These are phyloP conservation scores for Cordyceps militaris DNA, from an alignment of 2,329 filamentous ascomycete species.

Conservation along the genomic window DNA sequence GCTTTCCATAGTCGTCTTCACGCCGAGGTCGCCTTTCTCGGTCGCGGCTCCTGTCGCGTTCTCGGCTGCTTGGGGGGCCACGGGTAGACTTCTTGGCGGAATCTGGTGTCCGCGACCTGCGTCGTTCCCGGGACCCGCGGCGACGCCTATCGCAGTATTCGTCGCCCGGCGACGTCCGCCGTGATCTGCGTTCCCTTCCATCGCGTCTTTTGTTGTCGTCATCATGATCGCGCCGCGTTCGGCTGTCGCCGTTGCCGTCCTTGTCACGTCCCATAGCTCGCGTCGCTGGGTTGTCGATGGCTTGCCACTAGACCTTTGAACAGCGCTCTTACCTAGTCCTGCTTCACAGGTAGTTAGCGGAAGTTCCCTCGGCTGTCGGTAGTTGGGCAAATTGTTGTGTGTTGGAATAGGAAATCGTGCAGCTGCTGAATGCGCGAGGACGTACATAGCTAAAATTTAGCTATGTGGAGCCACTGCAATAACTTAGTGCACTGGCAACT, in stretches of 20 bases:
- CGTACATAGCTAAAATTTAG: conserved; percentile 4
- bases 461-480: conserved; percentile 2
- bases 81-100: conserved; percentile 8
- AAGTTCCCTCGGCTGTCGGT: not conserved
- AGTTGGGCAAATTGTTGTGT: not conserved
- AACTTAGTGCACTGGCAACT: not conserved
- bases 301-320: not conserved
- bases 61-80: conserved; percentile 19
- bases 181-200: not conserved
- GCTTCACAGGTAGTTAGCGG: not conserved
- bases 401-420: not conserved
- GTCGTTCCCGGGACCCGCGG: conserved; percentile 9
- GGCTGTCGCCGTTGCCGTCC: conserved; percentile 1
- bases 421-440: not conserved
- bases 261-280: conserved; percentile 7
- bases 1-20: conserved; percentile 6
- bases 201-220: not conserved
- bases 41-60: conserved; percentile 21
- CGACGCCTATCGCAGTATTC: conserved; percentile 9
- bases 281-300: not conserved
- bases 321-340: not conserved
- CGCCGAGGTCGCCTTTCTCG: conserved; percentile 6
- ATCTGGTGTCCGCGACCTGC: conserved; percentile 11
- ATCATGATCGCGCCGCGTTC: conserved; percentile 1
- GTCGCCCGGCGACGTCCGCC: conserved; percentile 10